Base-by-base conservation (phyloP, 1,139 yeast genomes). In the Hyphopichia buzzinii region DNA sequence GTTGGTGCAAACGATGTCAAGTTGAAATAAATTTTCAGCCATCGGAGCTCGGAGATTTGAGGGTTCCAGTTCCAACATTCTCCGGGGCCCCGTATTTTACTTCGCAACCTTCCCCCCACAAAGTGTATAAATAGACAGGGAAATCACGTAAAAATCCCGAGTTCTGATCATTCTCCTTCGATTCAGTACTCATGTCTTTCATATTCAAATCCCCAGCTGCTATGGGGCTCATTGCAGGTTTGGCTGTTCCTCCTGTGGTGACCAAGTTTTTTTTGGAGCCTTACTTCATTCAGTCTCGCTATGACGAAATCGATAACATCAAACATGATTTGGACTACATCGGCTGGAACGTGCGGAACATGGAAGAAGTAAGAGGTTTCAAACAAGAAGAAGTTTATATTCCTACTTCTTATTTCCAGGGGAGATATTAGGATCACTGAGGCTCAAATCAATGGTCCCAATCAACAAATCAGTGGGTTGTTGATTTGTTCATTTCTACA, bases 301-400 rank as follows among this genome's bases (percentile, higher is more conserved):
- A 49, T 36, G 56, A 60, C 29, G 72, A 66, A 39, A 57, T 66
- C 17, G 63, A 64, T 37, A 46, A 49, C 19, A 49, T 67, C 28
- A 62, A 59, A 38, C 59, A 63, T 41, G 62, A 59, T 38, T 32
- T 67, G 39, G 71, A 67, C 39, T 52, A 52, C 38, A 53, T 65
- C 12, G 72, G 71, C n/a, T 66, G 72, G 72, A 55, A 62, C 26
- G 62, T 67, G 3, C 52, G 71, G 24, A 52, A 50, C 34, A 39
- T 64, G 41, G 65, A 67, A 37, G 68, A 66, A 42, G 47, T 48
- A 4, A 47, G 40, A 30, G 72, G 72, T 7, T 41, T 49, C 11
- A 47, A 48, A 16, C 59, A 48, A 21, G 61, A 59, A 2, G 67
- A 64, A 4, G 39, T 57, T 19, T 64, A 63, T 40, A 52, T 52